Evolutionary conservation across 176 grass and related monocot genomes (phyloP).

Genomic region (Phoenix roebelenii): DNA sequence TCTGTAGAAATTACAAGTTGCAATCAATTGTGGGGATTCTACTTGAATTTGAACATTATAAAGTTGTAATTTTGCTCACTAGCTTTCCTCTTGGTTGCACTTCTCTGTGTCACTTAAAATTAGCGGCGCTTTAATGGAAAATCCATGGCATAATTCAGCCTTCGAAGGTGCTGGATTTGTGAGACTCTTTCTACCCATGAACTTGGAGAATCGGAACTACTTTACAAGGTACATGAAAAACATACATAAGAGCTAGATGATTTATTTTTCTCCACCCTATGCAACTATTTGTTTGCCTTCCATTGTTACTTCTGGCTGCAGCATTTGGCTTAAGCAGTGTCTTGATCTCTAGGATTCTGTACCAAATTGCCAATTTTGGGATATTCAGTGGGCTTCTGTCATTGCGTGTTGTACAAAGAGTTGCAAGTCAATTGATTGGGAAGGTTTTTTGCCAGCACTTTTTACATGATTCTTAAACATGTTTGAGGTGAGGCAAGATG

Average conservation of each 20-base stretch:
- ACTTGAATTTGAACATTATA: too few relatives aligned
- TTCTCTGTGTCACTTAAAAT: slow-evolving; percentile 3
- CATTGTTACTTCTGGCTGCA: slow-evolving; percentile 18
- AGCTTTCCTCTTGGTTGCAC: too few relatives aligned
- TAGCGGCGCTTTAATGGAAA: slow-evolving; percentile 65
- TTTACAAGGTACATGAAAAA: slow-evolving; percentile 54
- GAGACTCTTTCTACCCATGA: slow-evolving; percentile 73
- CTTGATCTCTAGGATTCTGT: slow-evolving; percentile 69
- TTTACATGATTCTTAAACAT: slow-evolving; percentile 83
- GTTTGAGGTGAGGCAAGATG: slow-evolving; percentile 65
- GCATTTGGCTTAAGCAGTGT: slow-evolving; percentile 62
- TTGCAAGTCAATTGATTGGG: slow-evolving; percentile 64
- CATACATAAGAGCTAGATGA: slow-evolving; percentile 6
- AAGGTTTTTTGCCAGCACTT: slow-evolving; percentile 64
- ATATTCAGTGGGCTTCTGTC: slow-evolving; percentile 84
- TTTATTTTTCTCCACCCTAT: slow-evolving; percentile 19
- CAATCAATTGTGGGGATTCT: too few relatives aligned
- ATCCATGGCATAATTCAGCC: slow-evolving; percentile 93
- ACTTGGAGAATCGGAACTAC: slow-evolving; percentile 62
- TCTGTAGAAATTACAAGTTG: too few relatives aligned
- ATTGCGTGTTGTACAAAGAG: slow-evolving; percentile 76
- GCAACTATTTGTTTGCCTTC: slow-evolving; percentile 2
- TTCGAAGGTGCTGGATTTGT: slow-evolving; percentile 98
- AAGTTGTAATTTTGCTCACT: too few relatives aligned
- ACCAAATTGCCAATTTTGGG: slow-evolving; percentile 94